phyloP scores from a whole-genome alignment of 306 rosid genomes.

The Trichosanthes truncata region DNA sequence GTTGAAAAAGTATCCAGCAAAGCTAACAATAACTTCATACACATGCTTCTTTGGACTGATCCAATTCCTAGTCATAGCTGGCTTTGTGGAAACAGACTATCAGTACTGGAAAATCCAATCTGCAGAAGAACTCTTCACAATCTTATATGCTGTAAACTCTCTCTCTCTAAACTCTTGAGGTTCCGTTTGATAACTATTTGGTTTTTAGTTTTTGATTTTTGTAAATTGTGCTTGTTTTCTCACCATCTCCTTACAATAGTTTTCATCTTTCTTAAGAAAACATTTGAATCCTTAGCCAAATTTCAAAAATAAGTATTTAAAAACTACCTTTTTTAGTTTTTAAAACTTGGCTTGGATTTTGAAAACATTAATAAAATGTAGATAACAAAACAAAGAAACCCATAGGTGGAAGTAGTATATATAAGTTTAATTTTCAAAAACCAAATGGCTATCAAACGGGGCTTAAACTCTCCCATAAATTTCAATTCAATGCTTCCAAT shows the following conservation, averaged over 20 bases:
- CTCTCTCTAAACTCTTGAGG: not conserved
- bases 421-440: too few relatives aligned
- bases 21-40: slow-evolving; percentile 45
- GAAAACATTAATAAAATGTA: too few relatives aligned
- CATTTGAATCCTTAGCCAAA: not conserved
- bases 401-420: too few relatives aligned
- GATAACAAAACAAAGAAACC: too few relatives aligned
- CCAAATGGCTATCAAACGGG: too few relatives aligned
- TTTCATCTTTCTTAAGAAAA: too few relatives aligned
- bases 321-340: too few relatives aligned
- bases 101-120: slow-evolving; percentile 55
- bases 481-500: not conserved
- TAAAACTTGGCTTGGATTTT: too few relatives aligned
- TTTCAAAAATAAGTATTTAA: too few relatives aligned
- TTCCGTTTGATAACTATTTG: not conserved
- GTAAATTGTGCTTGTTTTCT: too few relatives aligned
- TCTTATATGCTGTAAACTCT: slow-evolving; percentile 49
- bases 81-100: slow-evolving; percentile 38
- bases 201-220: too few relatives aligned
- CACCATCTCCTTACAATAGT: too few relatives aligned
- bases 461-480: not conserved
- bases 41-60: slow-evolving; percentile 69
- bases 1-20: slow-evolving; percentile 54
- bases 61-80: slow-evolving; percentile 61
- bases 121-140: slow-evolving; percentile 40